Evolutionary conservation across 2,329 filamentous ascomycete species (phyloP).

Genomic region (Fusarium floridanum): DNA sequence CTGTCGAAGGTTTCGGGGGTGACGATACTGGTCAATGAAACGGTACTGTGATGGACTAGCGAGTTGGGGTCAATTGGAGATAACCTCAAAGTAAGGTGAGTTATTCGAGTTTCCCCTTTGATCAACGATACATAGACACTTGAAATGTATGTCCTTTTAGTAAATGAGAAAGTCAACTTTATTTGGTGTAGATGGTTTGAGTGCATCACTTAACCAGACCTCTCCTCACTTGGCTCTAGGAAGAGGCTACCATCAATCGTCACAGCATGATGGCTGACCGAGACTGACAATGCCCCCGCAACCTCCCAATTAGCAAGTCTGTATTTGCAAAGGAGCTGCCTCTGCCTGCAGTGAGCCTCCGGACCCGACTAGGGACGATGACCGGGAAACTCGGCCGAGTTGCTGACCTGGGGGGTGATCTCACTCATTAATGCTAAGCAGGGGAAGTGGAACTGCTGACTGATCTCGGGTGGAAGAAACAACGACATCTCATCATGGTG

Average conservation of each 20-base stretch:
- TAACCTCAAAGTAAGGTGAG: not conserved
- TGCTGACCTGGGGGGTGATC: not conserved
- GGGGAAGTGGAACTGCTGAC: constrained; percentile 9
- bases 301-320: not conserved
- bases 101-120: not conserved
- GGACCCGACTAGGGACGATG: not conserved
- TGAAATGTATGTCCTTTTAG: not conserved
- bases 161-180: not conserved
- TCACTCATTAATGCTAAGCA: not conserved
- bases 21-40: not conserved
- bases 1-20: not conserved
- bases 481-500: not conserved
- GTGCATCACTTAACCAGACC: not conserved
- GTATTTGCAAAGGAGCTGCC: not conserved
- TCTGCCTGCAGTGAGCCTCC: not conserved
- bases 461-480: not conserved
- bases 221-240: not conserved
- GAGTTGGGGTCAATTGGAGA: not conserved
- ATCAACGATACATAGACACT: not conserved
- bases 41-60: not conserved
- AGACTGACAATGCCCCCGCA: not conserved
- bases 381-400: constrained; percentile 1
- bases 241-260: not conserved
- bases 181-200: not conserved
- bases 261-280: not conserved